These are phyloP conservation scores for Camelina sativa DNA, from an alignment of 345 rosid species.

Conservation along the genomic window DNA sequence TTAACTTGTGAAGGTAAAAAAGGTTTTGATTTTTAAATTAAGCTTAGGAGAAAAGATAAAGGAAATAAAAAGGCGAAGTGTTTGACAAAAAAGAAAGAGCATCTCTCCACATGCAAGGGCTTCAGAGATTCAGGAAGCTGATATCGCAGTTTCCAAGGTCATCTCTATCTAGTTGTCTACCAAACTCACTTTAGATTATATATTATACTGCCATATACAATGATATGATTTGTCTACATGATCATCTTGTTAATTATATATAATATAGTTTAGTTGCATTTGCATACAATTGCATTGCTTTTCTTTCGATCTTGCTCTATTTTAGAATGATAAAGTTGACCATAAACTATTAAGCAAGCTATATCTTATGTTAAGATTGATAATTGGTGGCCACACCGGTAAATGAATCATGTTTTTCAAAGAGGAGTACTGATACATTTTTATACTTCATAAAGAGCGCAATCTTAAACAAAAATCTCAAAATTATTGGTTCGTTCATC, in stretches of 20 bases:
- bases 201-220: neutral
- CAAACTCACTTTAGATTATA: constrained; percentile 23
- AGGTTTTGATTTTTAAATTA: constrained; percentile 3
- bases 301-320: neutral
- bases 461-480: constrained; percentile 15
- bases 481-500: neutral
- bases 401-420: neutral
- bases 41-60: constrained; percentile 1
- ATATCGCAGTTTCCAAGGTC: constrained; percentile 40
- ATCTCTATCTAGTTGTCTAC: constrained; percentile 37
- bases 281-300: neutral
- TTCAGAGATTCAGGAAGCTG: constrained; percentile 39
- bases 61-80: constrained; percentile 24
- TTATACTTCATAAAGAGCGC: neutral
- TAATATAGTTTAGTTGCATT: neutral
- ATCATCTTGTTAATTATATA: constrained; percentile 12
- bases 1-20: constrained; percentile 30
- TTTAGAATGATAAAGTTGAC: constrained; percentile 13
- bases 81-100: constrained; percentile 44
- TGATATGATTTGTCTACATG: constrained; percentile 7
- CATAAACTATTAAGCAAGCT: constrained; percentile 7
- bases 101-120: constrained; percentile 44
- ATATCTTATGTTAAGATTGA: constrained; percentile 24
- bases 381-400: constrained; percentile 18
- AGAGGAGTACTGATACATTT: neutral